Conservation (phyloP, 1,284 basidiomycete genomes). For the Papiliotrema fonsecae region DNA sequence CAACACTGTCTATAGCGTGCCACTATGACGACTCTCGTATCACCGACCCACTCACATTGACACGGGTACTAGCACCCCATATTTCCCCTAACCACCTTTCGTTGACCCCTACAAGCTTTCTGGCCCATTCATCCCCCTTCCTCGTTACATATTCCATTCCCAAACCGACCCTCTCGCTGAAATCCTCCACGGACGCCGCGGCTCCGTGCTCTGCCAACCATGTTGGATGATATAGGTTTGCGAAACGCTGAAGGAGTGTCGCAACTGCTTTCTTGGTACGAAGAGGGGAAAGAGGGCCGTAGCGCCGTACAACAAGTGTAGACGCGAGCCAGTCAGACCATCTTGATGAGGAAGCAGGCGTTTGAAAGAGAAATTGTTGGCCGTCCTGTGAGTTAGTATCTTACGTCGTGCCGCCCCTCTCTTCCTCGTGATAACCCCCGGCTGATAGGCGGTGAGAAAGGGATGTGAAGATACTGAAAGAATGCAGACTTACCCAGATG, state of each 20-base stretch:
- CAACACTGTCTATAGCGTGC: neutral
- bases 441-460: neutral
- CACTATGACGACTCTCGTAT: neutral
- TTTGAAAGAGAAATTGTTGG: constrained; percentile 61
- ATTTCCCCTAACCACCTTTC: constrained; percentile 67
- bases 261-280: constrained; percentile 52
- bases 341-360: constrained; percentile 43
- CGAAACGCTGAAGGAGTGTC: constrained; percentile 25
- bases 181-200: constrained; percentile 28
- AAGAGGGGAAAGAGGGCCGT: constrained; percentile 67
- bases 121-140: constrained; percentile 61
- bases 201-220: constrained; percentile 31
- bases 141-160: constrained; percentile 51
- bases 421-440: neutral
- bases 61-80: constrained; percentile 74
- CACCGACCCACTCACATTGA: constrained; percentile 59
- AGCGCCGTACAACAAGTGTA: constrained; percentile 69
- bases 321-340: constrained; percentile 62
- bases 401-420: constrained; percentile 47
- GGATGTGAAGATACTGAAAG: neutral
- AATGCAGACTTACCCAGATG: constrained; percentile 28
- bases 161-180: constrained; percentile 31
- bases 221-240: constrained; percentile 31
- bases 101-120: constrained; percentile 55
- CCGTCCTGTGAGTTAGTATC: constrained; percentile 65